Evolutionary conservation across 805 yeast species (phyloP), one percentile per base, ranked within the genome.

Genomic region (Starmerella bombi): DNA sequence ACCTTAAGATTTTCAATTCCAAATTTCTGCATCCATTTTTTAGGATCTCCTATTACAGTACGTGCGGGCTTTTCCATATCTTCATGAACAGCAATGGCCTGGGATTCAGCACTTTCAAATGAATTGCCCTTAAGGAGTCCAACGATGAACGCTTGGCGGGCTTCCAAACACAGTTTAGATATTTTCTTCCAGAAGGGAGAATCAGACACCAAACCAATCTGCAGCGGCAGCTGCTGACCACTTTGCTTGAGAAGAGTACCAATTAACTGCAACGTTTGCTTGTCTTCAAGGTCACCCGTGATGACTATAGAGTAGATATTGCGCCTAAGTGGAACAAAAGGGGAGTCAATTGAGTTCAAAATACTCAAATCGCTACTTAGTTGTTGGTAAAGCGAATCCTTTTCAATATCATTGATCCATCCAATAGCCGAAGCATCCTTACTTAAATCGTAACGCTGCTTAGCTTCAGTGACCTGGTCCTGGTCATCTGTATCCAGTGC

Each of bases 171-270:
- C 28, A 45, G 50, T 34, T 43, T 30, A 0, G 58, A 44, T 8
- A 50, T 37, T 8, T 37, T 25, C 17, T 41, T 44, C 36, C 57
- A 55, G 16, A 50, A 50, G 12, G 33, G 47, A 16, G 45, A 50
- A 2, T 80, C 43, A 0, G 97, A 94, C n/a, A 88, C 63, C 3
- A 88, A 46, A 5, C 96, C 98, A 38, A 88, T 54, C 57, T 86
- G 79, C 48, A 85, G 80, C 0, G 94, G 82, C 15, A 80, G 66
- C 1, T 74, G 73, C 32, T 72, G 69, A 10, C 68, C 47, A 5
- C 57, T 38, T 18, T 62, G 39, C 30, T 51, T 45, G 32, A 51
- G 31, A 1, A 62, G 40, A 25, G 51, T 55, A 9, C 44, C 64
- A n/a, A 75, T 52, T 2, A 75, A 62, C 20, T 67, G 64, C 2